Percentiles rank a stretch among this genome's conserved stretches.
These are phyloP conservation scores for Metschnikowia baotianmanensis DNA, from an alignment of 805 yeast genomes.

Conservation along the genomic window DNA sequence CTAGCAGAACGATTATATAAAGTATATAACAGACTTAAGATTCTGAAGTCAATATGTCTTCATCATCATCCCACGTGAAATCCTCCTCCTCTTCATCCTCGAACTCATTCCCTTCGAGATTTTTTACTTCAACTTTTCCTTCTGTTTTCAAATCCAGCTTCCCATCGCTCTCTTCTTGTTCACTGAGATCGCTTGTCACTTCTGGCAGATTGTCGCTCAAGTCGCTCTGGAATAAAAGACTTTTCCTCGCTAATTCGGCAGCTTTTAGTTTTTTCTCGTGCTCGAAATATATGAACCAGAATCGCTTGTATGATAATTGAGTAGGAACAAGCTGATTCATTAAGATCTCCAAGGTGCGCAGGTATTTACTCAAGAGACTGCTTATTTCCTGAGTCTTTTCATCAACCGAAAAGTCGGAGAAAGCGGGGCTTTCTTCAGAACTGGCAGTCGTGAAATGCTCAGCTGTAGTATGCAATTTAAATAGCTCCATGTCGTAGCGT, in stretches of 20 bases:
- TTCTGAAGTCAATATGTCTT: not conserved
- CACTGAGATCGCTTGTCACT: not conserved
- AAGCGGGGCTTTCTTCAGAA: slow-evolving; percentile 15
- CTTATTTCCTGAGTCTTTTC: slow-evolving; percentile 51
- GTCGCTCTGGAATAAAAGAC: slow-evolving; percentile 41
- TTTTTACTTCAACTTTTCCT: slow-evolving; percentile 34
- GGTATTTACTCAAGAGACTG: slow-evolving; percentile 44
- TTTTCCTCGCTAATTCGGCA: slow-evolving; percentile 66
- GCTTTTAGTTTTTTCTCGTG: slow-evolving; percentile 51
- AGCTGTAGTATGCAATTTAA: slow-evolving; percentile 37
- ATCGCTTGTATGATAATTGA: slow-evolving; percentile 52
- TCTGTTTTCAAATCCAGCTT: not conserved
- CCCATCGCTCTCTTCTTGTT: not conserved
- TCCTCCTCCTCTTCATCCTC: slow-evolving; percentile 42
- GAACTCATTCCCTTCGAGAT: slow-evolving; percentile 50
- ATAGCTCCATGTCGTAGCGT: slow-evolving; percentile 39
- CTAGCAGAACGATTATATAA: not conserved
- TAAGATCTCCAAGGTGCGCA: slow-evolving; percentile 48
- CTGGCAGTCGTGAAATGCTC: slow-evolving; percentile 18
- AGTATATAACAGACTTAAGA: not conserved
- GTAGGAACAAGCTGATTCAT: slow-evolving; percentile 69
- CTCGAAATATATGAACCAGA: slow-evolving; percentile 74
- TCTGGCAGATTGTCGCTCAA: slow-evolving; percentile 23
- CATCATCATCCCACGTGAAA: slow-evolving; percentile 10
- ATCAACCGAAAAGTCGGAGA: slow-evolving; percentile 40